Evolutionary conservation across 2,329 filamentous ascomycete species (phyloP).

Genomic region (Penicillium occitanis): DNA sequence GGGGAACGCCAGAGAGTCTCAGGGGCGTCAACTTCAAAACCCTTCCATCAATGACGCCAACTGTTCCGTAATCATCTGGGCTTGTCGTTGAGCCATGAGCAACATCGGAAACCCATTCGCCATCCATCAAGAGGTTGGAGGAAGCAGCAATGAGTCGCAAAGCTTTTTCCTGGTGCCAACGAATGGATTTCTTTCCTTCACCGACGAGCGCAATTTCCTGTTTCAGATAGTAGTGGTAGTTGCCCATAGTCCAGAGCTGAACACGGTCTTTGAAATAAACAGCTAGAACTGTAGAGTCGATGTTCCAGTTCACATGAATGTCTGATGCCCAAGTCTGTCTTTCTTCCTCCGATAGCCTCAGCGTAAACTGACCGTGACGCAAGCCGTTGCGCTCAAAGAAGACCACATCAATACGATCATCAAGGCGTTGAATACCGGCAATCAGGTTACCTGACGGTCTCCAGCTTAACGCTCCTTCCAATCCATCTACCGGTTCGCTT

Average conservation of each 20-base stretch:
- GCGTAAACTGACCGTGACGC: slow-evolving; percentile 88
- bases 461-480: slow-evolving; percentile 90
- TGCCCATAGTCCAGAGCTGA: slow-evolving; percentile 96
- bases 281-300: slow-evolving; percentile 85
- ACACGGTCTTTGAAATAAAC: slow-evolving; percentile 71
- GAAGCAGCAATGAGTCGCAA: slow-evolving; percentile 63
- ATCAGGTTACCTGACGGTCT: slow-evolving; percentile 86
- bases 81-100: slow-evolving; percentile 67
- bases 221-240: slow-evolving; percentile 98
- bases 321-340: slow-evolving; percentile 55
- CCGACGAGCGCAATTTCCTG: slow-evolving; percentile 66
- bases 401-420: slow-evolving; percentile 72
- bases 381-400: slow-evolving; percentile 99
- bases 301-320: slow-evolving; percentile 79
- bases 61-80: slow-evolving; percentile 74
- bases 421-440: slow-evolving; percentile 74
- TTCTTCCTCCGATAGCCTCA: slow-evolving; percentile 65
- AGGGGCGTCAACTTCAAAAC: slow-evolving; percentile 82
- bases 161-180: slow-evolving; percentile 85
- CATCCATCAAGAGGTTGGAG: slow-evolving; percentile 53
- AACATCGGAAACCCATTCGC: slow-evolving; percentile 68
- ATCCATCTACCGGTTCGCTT: slow-evolving; percentile 87
- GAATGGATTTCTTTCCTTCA: slow-evolving; percentile 27
- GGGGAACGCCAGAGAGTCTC: slow-evolving; percentile 78
- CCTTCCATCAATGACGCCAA: slow-evolving; percentile 81